These are phyloP conservation scores for Fusarium austroafricanum DNA, from an alignment of 2,329 filamentous ascomycete species.

Conservation along the genomic window DNA sequence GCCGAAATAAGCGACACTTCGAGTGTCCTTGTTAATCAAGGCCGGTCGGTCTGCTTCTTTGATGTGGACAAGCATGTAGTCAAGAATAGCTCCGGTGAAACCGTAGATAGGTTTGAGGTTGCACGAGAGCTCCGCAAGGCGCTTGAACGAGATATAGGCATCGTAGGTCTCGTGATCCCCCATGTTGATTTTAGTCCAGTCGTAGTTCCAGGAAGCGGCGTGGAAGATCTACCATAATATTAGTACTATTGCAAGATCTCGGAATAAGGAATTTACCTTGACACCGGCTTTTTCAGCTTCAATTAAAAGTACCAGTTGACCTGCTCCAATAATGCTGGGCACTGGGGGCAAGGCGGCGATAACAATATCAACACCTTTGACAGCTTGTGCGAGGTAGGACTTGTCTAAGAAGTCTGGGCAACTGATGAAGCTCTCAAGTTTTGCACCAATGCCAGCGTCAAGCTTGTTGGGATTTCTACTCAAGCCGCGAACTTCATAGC, in stretches of 20 bases:
- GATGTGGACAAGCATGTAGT: slow-evolving; percentile 10
- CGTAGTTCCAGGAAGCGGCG: slow-evolving; percentile 8
- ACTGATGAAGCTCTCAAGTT: not conserved
- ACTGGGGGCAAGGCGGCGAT: not conserved
- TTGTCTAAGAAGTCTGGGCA: slow-evolving; percentile 1
- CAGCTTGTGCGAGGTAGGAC: not conserved
- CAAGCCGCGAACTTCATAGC: slow-evolving; percentile 1
- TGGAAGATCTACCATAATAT: slow-evolving; percentile 2
- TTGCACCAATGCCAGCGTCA: not conserved
- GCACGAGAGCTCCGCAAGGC: slow-evolving; percentile 8
- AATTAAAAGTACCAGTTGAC: not conserved
- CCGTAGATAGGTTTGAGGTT: not conserved
- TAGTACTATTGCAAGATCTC: not conserved
- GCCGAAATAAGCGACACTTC: not conserved
- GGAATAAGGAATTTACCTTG: not conserved
- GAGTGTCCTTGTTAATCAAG: not conserved
- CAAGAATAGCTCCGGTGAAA: not conserved
- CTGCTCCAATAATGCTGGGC: slow-evolving; percentile 7
- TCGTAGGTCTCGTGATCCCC: slow-evolving; percentile 15
- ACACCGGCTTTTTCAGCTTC: slow-evolving; percentile 16
- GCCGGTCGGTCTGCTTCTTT: not conserved
- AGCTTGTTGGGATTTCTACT: slow-evolving; percentile 6
- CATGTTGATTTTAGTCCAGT: slow-evolving; percentile 8
- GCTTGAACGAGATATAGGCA: slow-evolving; percentile 15
- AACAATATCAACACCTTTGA: not conserved